Base-by-base conservation (phyloP, 192 early-diverging fungal genomes). In the Chytriomyces sp. region DNA sequence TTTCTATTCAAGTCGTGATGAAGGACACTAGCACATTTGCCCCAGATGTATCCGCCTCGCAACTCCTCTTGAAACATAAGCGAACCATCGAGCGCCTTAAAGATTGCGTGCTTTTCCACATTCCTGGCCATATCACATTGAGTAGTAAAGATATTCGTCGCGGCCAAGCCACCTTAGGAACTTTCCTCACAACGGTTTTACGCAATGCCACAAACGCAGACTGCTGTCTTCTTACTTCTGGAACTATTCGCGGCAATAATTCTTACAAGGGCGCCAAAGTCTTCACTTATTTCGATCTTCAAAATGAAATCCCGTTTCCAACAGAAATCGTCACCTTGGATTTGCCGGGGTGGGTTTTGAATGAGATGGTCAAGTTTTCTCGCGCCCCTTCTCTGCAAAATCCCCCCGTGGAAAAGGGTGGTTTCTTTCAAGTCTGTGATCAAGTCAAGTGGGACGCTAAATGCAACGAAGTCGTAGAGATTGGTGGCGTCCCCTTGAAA, bases 391-490 rank as follows among this genome's bases (percentile, higher is more conserved):
- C 65, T 6, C 31, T 55, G 14, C 49, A 68, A 55, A 68, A 52
- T 19, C 62, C 62, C 5, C 62, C 62, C 14, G 52, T 68, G 5
- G 65, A 52, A 54, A 68, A 68, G 34, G 65, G 65, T 34, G 65
- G 65, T 7, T 68, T n/a, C 31, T 34, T 68, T 44, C 65, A 68
- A 26, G 25, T 25, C 12, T 68, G 65, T 34, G 65, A 68, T 37
- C 25, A n/a, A 33, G 38, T 68, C 25, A 36, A 68, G 33, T 68
- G 65, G 65, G 65, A 68, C 31, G 30, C 49, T 5, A 36, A 14
- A 4, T 5, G 4, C 14, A 68, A 68, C 41, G 31, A 12, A 5
- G 52, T 68, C 36, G 19, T 54, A 3, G 5, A 22, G 4, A 68
- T 68, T 34, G 25, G 34, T 33, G 65, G 65, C 3, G 65, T 31